Percentiles rank a stretch among this genome's conserved stretches.
Evolutionary conservation across 345 rosid genomes (phyloP).

Genomic region (Boechera stricta): DNA sequence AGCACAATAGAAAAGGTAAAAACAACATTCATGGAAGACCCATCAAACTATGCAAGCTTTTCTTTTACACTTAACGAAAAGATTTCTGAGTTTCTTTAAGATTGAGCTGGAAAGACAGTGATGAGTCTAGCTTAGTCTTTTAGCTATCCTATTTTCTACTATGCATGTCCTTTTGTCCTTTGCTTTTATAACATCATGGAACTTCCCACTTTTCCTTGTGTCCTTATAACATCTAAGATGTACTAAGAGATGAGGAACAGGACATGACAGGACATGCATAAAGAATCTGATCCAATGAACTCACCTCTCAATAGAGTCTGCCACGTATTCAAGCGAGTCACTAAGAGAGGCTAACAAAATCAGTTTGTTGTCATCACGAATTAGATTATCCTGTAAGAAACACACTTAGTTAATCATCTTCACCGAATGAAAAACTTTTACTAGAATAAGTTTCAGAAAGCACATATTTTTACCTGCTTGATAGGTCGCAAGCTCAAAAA

Average conservation of each 20-base stretch:
- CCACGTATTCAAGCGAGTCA: slow-evolving; percentile 96
- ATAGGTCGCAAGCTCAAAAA: slow-evolving; percentile 80
- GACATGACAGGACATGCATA: slow-evolving; percentile 27
- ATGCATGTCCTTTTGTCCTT: slow-evolving; percentile 11
- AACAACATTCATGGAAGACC: slow-evolving; percentile 11
- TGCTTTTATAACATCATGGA: slow-evolving; percentile 9
- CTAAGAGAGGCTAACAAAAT: slow-evolving; percentile 94
- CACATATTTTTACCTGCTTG: slow-evolving; percentile 65
- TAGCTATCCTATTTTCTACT: slow-evolving; percentile 8
- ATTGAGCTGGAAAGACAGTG: slow-evolving; percentile 14
- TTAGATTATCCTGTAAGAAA: slow-evolving; percentile 82
- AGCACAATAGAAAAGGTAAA: slow-evolving; percentile 4
- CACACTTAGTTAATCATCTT: slow-evolving; percentile 6
- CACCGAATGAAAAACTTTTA: not conserved
- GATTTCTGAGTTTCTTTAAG: slow-evolving; percentile 22
- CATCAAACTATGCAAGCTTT: slow-evolving; percentile 28
- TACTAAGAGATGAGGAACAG: slow-evolving; percentile 23
- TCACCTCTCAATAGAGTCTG: slow-evolving; percentile 98
- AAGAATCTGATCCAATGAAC: slow-evolving; percentile 39
- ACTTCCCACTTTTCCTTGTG: slow-evolving; percentile 16
- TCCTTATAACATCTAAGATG: slow-evolving; percentile 27
- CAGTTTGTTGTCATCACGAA: slow-evolving; percentile 92
- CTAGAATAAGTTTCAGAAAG: slow-evolving; percentile 7
- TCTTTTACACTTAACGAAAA: slow-evolving; percentile 22
- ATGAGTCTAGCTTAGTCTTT: slow-evolving; percentile 28